Evolutionary conservation across 495 filamentous ascomycete genomes (phyloP).

Genomic region (Delitschia confertaspora): DNA sequence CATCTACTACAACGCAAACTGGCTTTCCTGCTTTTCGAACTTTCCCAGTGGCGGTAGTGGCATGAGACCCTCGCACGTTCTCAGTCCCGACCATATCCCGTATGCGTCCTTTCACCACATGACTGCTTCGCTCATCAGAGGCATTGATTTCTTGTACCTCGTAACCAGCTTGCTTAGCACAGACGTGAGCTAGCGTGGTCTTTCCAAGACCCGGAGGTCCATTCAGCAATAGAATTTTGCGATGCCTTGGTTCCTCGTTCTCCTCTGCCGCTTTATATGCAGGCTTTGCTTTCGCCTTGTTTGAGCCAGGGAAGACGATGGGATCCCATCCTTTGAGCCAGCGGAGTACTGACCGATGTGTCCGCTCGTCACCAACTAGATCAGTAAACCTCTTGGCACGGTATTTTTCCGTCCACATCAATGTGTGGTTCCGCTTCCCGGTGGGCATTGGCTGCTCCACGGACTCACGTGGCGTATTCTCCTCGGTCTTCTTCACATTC

Average conservation of each 20-base stretch:
- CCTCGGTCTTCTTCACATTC: not conserved
- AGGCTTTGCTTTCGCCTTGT: slow-evolving; percentile 45
- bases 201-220: slow-evolving; percentile 92
- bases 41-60: slow-evolving; percentile 53
- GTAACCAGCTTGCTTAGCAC: slow-evolving; percentile 88
- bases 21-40: slow-evolving; percentile 69
- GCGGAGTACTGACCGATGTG: slow-evolving; percentile 79
- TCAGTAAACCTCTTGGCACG: slow-evolving; percentile 87
- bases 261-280: slow-evolving; percentile 37
- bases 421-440: slow-evolving; percentile 16
- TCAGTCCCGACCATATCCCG: slow-evolving; percentile 82
- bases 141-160: slow-evolving; percentile 88
- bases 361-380: slow-evolving; percentile 86
- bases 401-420: slow-evolving; percentile 46
- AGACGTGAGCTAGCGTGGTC: slow-evolving; percentile 93
- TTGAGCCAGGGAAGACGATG: slow-evolving; percentile 73
- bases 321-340: slow-evolving; percentile 95
- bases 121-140: slow-evolving; percentile 64
- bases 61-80: slow-evolving; percentile 73
- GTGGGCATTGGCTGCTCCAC: slow-evolving; percentile 18
- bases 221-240: slow-evolving; percentile 81
- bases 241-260: slow-evolving; percentile 59
- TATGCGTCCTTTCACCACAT: slow-evolving; percentile 83
- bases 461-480: slow-evolving; percentile 10
- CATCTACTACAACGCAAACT: slow-evolving; percentile 88